phyloP scores from a whole-genome alignment of 179 eudicot species.

The Drosera spatulata region DNA sequence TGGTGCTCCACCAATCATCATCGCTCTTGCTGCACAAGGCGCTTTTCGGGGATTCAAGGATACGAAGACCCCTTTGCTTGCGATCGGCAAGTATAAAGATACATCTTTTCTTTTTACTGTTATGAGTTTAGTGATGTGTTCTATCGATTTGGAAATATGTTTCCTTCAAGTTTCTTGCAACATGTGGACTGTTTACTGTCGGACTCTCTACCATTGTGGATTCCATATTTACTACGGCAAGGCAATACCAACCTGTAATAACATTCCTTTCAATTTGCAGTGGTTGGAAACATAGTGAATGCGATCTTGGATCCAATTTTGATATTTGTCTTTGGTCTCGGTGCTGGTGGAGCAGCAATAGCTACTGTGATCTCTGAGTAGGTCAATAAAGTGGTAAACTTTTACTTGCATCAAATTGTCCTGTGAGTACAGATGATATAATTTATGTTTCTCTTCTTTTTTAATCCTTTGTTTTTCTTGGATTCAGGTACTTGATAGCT shows the following conservation, averaged over 20 bases:
- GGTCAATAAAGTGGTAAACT: conserved; percentile 53
- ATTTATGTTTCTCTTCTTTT: neutral
- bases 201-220: too few species aligned
- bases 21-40: conserved; percentile 93
- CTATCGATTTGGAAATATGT: too few species aligned
- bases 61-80: neutral
- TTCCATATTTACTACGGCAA: too few species aligned
- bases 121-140: neutral
- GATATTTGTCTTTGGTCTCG: conserved; percentile 54
- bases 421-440: neutral
- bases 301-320: conserved; percentile 59
- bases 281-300: conserved; percentile 78
- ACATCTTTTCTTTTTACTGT: neutral
- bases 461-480: conserved; percentile 3
- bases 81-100: too few species aligned
- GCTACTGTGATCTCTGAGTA: conserved; percentile 94
- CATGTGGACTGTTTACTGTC: too few species aligned
- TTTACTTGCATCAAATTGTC: conserved; percentile 1
- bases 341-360: conserved; percentile 82
- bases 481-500: conserved; percentile 62
- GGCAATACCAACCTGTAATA: neutral
- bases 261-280: conserved; percentile 26
- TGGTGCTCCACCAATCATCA: conserved; percentile 85
- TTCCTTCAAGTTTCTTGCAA: too few species aligned
- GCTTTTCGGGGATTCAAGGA: conserved; percentile 89